Base-by-base conservation (phyloP, 2,329 filamentous ascomycete genomes). In the Tolypocladium endophyticum region DNA sequence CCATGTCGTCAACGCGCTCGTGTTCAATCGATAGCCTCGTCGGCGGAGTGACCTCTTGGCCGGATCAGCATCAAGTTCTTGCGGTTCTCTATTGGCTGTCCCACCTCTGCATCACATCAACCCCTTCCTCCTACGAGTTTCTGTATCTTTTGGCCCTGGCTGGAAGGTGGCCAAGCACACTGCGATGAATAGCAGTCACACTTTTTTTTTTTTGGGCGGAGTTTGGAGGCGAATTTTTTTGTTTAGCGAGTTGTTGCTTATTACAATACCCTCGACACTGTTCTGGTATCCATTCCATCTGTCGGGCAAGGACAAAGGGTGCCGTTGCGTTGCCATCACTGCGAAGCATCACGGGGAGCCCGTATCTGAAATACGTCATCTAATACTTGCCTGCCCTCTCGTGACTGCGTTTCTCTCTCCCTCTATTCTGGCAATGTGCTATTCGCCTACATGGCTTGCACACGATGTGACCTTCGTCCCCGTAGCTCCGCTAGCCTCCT, bases 1-100 rank as follows among this genome's bases (percentile, higher is more conserved):
- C 41, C 82, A 94, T 69, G 78, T 94, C 39, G 75, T 96, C 59
- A 94, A 92, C 70, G 91, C 87, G 28, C 77, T 94, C 61, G 83
- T 94, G 58, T 86, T 83, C 66, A 73, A 78, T 61, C 72, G 73
- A 64, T 79, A 75, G 72, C n/a, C 20, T 35, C 50, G 20, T 16
- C 50, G 50, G 50, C 30, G 20, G 28, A 53, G 28, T 16, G 3
- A n/a, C 11, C 14, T 35, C 50, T 53, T 35, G 30, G 12, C 11
- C 4, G 20, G 50, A 23, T 20, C 30, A 23, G 18, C 50, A 7
- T 8, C 47, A 14, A 20, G 18, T 8, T n/a, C 8, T 30, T 9
- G 28, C 20, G 18, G 8, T 33, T 20, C 18, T 52, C 12, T 30
- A 14, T 9, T 52, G 50, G 18, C 30, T 30, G 1, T 8, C 50